Conservation (phyloP, 768 basidiomycete genomes). For the Tylopilus cervinicoccineus region DNA sequence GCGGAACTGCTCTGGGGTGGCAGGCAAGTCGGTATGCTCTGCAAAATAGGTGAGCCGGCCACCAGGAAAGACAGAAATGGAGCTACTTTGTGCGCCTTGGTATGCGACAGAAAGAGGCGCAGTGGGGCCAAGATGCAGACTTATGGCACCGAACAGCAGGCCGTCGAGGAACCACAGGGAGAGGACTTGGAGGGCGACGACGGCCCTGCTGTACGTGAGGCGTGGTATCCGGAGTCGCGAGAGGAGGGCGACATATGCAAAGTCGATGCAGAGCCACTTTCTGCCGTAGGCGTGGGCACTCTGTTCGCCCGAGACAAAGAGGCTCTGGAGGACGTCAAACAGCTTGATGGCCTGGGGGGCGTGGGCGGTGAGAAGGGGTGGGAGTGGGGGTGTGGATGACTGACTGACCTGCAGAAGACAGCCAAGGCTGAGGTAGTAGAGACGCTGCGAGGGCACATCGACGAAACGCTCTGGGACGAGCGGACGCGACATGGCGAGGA, state of each 20-base stretch:
- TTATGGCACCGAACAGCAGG: conserved; percentile 68
- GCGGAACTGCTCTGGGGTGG: conserved; percentile 44
- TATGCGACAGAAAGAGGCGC: conserved; percentile 9
- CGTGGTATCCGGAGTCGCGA: conserved; percentile 70
- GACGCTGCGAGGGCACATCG: conserved; percentile 74
- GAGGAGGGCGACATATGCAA: conserved; percentile 53
- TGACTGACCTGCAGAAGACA: conserved; percentile 67
- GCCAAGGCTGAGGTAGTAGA: conserved; percentile 73
- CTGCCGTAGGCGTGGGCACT: conserved; percentile 43
- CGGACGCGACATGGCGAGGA: conserved; percentile 32
- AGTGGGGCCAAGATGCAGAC: conserved; percentile 44
- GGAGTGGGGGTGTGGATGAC: too few relatives aligned
- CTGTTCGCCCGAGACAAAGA: conserved; percentile 43
- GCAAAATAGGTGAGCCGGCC: conserved; percentile 7
- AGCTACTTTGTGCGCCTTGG: conserved; percentile 33
- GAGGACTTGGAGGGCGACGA: conserved; percentile 59
- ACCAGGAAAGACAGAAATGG: background rate
- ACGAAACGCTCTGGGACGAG: conserved; percentile 72
- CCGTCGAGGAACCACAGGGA: conserved; percentile 63
- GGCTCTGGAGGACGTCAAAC: conserved; percentile 59
- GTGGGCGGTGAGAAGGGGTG: background rate
- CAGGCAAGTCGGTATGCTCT: conserved; percentile 36
- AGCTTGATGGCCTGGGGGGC: conserved; percentile 58
- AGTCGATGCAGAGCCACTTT: conserved; percentile 75
- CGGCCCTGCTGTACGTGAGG: conserved; percentile 60